Percentiles rank a stretch among this genome's conserved stretches.
Evolutionary conservation across 2,329 filamentous ascomycete genomes (phyloP).

Genomic region (Sarocladium brachiariae): DNA sequence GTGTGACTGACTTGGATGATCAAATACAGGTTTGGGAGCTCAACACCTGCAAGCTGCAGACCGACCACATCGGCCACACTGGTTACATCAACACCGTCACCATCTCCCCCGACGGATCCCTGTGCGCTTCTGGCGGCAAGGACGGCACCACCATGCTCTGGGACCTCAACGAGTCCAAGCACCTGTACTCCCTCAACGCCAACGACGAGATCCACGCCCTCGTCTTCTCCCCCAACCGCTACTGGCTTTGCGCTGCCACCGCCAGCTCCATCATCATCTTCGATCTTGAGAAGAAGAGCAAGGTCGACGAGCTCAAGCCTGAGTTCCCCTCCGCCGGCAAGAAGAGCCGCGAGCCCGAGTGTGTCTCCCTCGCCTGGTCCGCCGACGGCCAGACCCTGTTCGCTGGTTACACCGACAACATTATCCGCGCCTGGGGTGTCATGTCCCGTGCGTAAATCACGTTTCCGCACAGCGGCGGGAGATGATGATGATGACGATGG

Average conservation of each 20-base stretch:
- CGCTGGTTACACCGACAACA: conserved; percentile 99
- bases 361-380: conserved; percentile 93
- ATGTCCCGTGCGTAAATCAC: conserved; percentile 77
- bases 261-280: conserved; percentile 99
- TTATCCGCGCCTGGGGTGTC: conserved; percentile 96
- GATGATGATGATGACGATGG: conserved; percentile 9
- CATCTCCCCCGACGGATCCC: conserved; percentile 98
- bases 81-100: conserved; percentile 99
- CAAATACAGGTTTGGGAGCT: conserved; percentile 88
- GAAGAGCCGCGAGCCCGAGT: conserved; percentile 99
- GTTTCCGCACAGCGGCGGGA: not conserved
- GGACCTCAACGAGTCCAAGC: conserved; percentile 99
- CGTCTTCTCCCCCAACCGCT: conserved; percentile 99
- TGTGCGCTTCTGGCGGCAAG: conserved; percentile 98
- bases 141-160: conserved; percentile 99
- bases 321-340: conserved; percentile 94
- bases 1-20: conserved; percentile 5
- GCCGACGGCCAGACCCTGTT: conserved; percentile 99
- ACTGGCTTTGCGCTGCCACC: conserved; percentile 99
- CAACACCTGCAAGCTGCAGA: conserved; percentile 98
- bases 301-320: conserved; percentile 99
- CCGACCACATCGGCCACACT: conserved; percentile 99
- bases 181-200: conserved; percentile 99
- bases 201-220: conserved; percentile 99
- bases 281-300: conserved; percentile 99